A percentile compares a stretch with the other conserved stretches of the same genome.
These are phyloP conservation scores for Daldinia childiae DNA, from an alignment of 495 filamentous ascomycete species.

Conservation along the genomic window DNA sequence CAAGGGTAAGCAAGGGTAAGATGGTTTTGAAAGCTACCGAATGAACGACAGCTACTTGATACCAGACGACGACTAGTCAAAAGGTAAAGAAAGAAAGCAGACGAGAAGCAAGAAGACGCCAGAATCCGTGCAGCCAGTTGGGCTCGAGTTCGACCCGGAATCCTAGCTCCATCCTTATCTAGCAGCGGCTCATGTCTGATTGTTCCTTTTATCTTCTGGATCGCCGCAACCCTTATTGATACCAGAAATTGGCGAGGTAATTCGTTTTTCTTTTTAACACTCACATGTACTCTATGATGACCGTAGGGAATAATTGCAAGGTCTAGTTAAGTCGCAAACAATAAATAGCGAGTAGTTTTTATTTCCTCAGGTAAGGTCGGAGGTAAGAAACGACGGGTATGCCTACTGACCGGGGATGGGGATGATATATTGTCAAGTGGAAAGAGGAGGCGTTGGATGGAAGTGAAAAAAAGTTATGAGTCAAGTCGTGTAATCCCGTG, in stretches of 20 bases:
- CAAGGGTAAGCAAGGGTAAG: conserved; percentile 71
- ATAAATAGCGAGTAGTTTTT: conserved; percentile 32
- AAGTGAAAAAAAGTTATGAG: conserved; percentile 14
- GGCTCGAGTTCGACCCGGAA: neutral
- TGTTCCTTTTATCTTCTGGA: conserved; percentile 11
- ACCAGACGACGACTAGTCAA: conserved; percentile 18
- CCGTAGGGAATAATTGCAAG: conserved; percentile 34
- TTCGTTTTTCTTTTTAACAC: conserved; percentile 19
- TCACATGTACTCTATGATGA: conserved; percentile 45
- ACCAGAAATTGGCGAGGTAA: conserved; percentile 45
- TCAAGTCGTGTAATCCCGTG: conserved; percentile 7
- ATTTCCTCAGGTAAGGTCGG: conserved; percentile 68
- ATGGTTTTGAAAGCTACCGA: conserved; percentile 32
- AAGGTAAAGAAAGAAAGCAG: conserved; percentile 35
- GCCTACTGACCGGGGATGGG: conserved; percentile 49
- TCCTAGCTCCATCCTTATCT: conserved; percentile 1
- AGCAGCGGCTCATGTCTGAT: conserved; percentile 7
- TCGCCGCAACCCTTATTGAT: conserved; percentile 9
- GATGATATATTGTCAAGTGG: conserved; percentile 1
- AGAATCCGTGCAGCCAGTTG: neutral
- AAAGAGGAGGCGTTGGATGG: conserved; percentile 22
- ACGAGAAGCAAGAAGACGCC: neutral
- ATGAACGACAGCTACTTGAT: conserved; percentile 17
- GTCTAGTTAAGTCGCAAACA: conserved; percentile 30
- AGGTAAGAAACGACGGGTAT: conserved; percentile 66